Evolutionary conservation across 1,284 basidiomycete species (phyloP).

Genomic region (Papiliotrema nemorosa): DNA sequence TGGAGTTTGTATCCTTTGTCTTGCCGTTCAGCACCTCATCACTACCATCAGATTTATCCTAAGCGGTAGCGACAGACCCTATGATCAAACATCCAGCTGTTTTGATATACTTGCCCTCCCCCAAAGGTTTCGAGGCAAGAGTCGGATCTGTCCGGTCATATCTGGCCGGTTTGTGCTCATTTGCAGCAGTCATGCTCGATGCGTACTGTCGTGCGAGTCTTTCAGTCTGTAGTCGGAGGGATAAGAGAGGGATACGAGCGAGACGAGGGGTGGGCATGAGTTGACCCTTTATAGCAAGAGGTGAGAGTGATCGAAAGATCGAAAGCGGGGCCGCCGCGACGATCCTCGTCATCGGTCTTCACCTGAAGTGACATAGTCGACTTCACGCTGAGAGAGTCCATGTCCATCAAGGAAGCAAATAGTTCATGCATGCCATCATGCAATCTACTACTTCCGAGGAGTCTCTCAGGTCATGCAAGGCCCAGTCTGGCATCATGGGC

Average conservation of each 20-base stretch:
- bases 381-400: too few species aligned
- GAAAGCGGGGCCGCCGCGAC: too few species aligned
- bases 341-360: too few species aligned
- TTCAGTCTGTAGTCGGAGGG: not conserved
- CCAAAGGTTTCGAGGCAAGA: constrained; percentile 56
- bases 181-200: not conserved
- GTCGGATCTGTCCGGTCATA: constrained; percentile 27
- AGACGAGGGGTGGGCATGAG: not conserved
- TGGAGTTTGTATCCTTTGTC: constrained; percentile 72
- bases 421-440: too few species aligned
- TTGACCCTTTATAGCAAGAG: too few species aligned
- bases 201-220: not conserved
- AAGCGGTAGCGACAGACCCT: constrained; percentile 10
- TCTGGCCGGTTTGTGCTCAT: not conserved
- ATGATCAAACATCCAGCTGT: constrained; percentile 49
- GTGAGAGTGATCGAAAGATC: too few species aligned
- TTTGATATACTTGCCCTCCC: constrained; percentile 64
- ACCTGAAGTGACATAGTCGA: too few species aligned
- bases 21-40: constrained; percentile 53
- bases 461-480: too few species aligned
- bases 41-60: constrained; percentile 15
- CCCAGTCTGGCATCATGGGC: too few species aligned
- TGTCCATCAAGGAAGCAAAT: too few species aligned
- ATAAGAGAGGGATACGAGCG: not conserved
- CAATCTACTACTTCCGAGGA: too few species aligned